Base-by-base conservation (phyloP, 768 basidiomycete species). In the Leucocoprinus sp. region DNA sequence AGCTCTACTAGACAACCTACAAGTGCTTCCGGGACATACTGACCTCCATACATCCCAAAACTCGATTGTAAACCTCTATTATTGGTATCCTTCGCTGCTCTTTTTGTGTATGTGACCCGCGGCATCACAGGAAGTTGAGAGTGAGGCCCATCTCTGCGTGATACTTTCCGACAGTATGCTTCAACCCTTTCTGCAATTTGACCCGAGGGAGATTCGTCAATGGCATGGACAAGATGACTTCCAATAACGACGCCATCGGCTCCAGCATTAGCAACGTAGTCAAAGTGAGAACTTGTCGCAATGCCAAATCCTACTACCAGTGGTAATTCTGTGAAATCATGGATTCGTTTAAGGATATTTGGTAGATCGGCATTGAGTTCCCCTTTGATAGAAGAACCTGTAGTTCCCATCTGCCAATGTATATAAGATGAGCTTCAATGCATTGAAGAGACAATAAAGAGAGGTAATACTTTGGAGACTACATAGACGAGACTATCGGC, bases 401-500 rank as follows among this genome's bases (percentile, higher is more conserved):
- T 99, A 1, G 91, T 96, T 12, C 96, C 96, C 96, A 99, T 99
- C 90, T 65, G 46, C 12, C 38, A 45, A 42, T 12, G 4, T 14
- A 14, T 11, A n/a, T n/a, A 8, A n/a, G 14, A 42, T 35, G 47
- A 53, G 40, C 48, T 39, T 14, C 23, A 28, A 22, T 58, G 27
- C 53, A 42, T 39, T 9, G 3, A 19, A 27, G 15, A 40, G 18
- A 31, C 14, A 18, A n/a, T 21, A 40, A 21, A 19, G 6, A 5
- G 19, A 27, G 24, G 15, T 52, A 65, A 29, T 55, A 87, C 92
- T 71, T 91, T 95, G 38, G 93, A 96, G 14, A 97, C 93, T 37
- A 99, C 81, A 61, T 99, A 99, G 52, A 99, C 90, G 71, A 99
- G 98, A 2, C 84, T 82, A 62, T 99, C 96, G 14, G 96, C 95